phyloP scores from a whole-genome alignment of 1,284 basidiomycete genomes.

The Golubevia sp. region DNA sequence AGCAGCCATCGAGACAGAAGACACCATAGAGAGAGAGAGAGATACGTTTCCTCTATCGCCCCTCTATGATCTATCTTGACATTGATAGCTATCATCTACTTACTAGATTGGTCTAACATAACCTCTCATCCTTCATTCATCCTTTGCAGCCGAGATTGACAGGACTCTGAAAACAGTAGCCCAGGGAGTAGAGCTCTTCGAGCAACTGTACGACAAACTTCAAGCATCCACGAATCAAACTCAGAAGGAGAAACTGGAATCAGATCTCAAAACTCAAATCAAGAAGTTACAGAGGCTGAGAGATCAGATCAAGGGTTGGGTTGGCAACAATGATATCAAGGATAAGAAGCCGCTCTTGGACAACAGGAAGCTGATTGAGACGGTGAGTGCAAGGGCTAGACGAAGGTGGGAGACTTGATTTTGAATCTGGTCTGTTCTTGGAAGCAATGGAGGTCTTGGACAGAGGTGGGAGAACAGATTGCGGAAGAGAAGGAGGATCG shows the following conservation, averaged over 20 bases:
- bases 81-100: no score
- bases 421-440: no score
- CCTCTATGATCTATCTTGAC: no score
- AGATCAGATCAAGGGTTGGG: constrained; percentile 99
- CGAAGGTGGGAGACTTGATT: no score
- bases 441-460: no score
- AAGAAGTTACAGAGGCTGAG: constrained; percentile 97
- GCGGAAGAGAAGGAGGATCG: no score
- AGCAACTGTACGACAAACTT: constrained; percentile 54
- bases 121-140: background rate
- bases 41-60: no score
- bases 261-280: constrained; percentile 62
- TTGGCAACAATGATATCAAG: constrained; percentile 97
- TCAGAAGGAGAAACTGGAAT: constrained; percentile 61
- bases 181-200: constrained; percentile 56
- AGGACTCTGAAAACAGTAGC: constrained; percentile 58
- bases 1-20: no score
- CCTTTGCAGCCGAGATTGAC: constrained; percentile 52
- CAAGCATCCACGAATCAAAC: constrained; percentile 50
- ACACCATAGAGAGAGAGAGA: no score
- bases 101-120: no score
- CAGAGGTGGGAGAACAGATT: no score
- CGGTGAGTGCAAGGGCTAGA: constrained; percentile 72
- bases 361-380: constrained; percentile 94
- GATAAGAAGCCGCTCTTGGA: constrained; percentile 94